A percentile compares a stretch with the other conserved stretches of the same genome.
Conservation (phyloP, 495 filamentous ascomycete species). For the Aspergillus kassunensis region DNA sequence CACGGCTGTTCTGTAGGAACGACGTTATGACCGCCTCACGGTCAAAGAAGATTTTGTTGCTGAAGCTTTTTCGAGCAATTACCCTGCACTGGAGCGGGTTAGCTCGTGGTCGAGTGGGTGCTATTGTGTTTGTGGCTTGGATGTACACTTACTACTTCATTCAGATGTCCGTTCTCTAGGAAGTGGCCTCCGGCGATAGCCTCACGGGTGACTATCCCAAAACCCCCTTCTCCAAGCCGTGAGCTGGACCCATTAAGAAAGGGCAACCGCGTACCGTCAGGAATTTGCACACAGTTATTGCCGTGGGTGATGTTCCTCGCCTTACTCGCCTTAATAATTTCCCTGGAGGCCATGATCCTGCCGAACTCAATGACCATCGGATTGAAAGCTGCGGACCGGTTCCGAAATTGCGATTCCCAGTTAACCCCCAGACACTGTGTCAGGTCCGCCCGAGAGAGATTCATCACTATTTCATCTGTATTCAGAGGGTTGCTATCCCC, state of each 20-base stretch:
- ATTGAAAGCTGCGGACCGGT: not conserved
- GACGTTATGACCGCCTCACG: not conserved
- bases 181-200: not conserved
- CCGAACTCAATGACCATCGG: not conserved
- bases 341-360: not conserved
- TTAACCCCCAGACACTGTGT: not conserved
- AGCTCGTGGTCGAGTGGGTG: no score
- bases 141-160: not conserved
- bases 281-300: not conserved
- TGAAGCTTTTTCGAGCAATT: not conserved
- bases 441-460: not conserved
- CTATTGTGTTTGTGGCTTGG: not conserved
- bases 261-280: not conserved
- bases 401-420: not conserved
- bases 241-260: not conserved
- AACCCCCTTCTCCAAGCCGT: not conserved
- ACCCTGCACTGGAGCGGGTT: not conserved
- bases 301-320: no score
- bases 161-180: not conserved
- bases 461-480: not conserved
- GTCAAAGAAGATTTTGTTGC: not conserved
- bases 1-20: not conserved
- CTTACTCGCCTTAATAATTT: no score
- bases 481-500: not conserved
- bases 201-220: not conserved